Percentiles rank a stretch among this genome's conserved stretches.
These are phyloP conservation scores for Thielaviopsis musarum DNA, from an alignment of 2,329 filamentous ascomycete species.

Conservation along the genomic window DNA sequence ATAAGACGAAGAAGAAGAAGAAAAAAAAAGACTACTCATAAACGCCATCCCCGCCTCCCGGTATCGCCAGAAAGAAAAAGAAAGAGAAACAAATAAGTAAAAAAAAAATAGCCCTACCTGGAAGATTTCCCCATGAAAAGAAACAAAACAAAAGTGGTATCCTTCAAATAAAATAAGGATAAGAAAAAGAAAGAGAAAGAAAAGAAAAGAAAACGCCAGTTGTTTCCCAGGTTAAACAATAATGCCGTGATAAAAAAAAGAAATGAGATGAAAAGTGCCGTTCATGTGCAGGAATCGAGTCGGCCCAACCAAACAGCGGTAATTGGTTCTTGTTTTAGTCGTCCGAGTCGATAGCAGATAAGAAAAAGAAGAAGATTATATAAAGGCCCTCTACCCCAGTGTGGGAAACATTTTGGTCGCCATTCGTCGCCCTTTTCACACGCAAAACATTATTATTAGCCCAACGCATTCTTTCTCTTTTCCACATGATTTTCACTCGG, in stretches of 20 bases:
- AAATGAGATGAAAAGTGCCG: not conserved
- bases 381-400: conserved; percentile 14
- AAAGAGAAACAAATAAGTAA: not conserved
- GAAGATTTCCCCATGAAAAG: not conserved
- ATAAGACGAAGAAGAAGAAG: not conserved
- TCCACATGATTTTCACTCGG: not conserved
- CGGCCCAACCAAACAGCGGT: too few relatives aligned
- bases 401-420: conserved; percentile 28
- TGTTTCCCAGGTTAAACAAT: not conserved
- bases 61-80: not conserved
- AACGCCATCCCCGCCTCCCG: not conserved
- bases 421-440: conserved; percentile 24
- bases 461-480: not conserved
- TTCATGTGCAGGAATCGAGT: not conserved
- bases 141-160: not conserved
- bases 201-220: not conserved
- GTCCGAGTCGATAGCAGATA: not conserved
- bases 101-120: not conserved
- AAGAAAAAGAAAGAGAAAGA: not conserved
- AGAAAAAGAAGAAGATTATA: conserved; percentile 1
- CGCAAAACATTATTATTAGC: not conserved
- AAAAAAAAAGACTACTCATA: not conserved
- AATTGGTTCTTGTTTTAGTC: too few relatives aligned
- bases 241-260: not conserved
- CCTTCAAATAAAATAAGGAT: not conserved